These are phyloP conservation scores for Xerocomellus chrysenteron DNA, from an alignment of 768 basidiomycete genomes.

Conservation along the genomic window DNA sequence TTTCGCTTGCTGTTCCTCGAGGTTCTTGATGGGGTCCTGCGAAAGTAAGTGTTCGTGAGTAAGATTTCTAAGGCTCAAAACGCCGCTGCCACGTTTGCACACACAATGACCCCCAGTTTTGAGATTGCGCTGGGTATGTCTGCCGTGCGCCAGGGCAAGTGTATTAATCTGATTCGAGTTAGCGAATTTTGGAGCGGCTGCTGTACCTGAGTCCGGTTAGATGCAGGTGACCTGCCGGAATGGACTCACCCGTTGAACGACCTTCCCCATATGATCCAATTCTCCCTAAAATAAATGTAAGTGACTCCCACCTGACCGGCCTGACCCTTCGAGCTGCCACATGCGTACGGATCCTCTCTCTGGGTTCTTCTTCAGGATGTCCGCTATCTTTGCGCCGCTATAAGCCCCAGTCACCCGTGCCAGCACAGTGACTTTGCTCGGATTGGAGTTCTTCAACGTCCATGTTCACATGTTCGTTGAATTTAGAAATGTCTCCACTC, in stretches of 20 bases:
- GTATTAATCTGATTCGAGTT: background rate
- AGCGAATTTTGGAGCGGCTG: too few species aligned
- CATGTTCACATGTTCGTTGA: too few species aligned
- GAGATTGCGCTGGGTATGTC: background rate
- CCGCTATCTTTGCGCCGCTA: background rate
- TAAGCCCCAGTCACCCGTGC: background rate
- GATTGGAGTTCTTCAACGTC: too few species aligned
- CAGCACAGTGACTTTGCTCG: too few species aligned
- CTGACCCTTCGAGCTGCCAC: background rate
- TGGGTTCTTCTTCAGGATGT: background rate
- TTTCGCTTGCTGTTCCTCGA: slow-evolving; percentile 25
- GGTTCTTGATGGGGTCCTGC: background rate
- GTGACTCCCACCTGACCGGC: background rate
- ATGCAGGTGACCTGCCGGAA: background rate
- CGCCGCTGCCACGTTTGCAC: background rate
- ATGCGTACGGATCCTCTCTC: background rate
- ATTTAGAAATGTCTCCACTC: background rate
- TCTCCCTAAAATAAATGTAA: background rate
- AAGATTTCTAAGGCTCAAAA: background rate
- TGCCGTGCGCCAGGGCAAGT: background rate
- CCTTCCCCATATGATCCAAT: background rate
- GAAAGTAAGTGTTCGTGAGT: background rate
- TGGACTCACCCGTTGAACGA: background rate
- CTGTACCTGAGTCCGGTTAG: background rate
- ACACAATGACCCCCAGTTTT: background rate